Evolutionary conservation across 1,139 yeast genomes (phyloP).

Genomic region (Sugiyamaella neomexicana): DNA sequence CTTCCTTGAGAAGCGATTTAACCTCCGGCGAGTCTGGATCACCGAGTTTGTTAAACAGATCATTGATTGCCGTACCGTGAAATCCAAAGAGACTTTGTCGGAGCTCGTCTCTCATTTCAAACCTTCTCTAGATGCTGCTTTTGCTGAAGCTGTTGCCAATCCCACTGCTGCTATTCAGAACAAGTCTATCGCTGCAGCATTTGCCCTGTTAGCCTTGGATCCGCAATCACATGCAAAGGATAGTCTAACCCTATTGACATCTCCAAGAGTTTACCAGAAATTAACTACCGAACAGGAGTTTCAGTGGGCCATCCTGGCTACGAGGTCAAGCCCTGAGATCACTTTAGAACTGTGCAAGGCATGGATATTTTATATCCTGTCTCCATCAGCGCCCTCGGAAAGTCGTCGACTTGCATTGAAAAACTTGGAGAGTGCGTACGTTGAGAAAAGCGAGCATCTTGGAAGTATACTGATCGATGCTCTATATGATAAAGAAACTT

Average conservation of each 20-base stretch:
- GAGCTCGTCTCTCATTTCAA: slow-evolving; percentile 36
- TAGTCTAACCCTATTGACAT: slow-evolving; percentile 22
- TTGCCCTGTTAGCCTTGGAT: slow-evolving; percentile 34
- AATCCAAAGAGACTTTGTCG: background rate
- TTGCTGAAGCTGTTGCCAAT: slow-evolving; percentile 41
- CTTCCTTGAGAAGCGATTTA: slow-evolving; percentile 61
- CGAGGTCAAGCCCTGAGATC: slow-evolving; percentile 28
- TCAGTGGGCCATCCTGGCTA: slow-evolving; percentile 33
- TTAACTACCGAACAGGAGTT: slow-evolving; percentile 31
- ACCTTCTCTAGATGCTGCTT: slow-evolving; percentile 38
- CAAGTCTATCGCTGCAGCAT: slow-evolving; percentile 36
- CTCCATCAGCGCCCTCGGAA: slow-evolving; percentile 21
- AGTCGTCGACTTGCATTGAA: slow-evolving; percentile 19
- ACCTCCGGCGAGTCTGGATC: slow-evolving; percentile 69
- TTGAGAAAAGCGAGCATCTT: slow-evolving; percentile 19
- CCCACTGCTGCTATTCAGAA: slow-evolving; percentile 37
- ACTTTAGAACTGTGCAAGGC: slow-evolving; percentile 33
- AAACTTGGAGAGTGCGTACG: slow-evolving; percentile 21
- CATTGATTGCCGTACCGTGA: slow-evolving; percentile 7
- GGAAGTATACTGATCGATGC: slow-evolving; percentile 24
- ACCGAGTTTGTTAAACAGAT: slow-evolving; percentile 48
- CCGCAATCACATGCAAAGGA: slow-evolving; percentile 11
- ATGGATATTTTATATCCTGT: slow-evolving; percentile 34
- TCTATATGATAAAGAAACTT: slow-evolving; percentile 33
- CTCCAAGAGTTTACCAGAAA: slow-evolving; percentile 31